phyloP scores from a whole-genome alignment of 2,329 filamentous ascomycete species.

The Cercospora sp. region DNA sequence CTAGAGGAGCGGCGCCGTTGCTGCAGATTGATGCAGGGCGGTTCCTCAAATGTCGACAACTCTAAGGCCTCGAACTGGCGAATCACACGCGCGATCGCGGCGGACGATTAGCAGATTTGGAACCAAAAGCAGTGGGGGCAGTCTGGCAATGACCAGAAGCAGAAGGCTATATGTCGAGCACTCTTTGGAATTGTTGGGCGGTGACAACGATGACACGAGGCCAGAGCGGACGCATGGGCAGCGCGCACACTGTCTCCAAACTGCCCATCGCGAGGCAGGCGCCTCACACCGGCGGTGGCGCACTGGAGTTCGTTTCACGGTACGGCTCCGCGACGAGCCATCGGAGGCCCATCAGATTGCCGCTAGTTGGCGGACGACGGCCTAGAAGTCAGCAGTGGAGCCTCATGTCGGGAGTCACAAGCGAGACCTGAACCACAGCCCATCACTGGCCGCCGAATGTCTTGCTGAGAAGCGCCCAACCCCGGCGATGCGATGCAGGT shows the following conservation, averaged over 20 bases:
- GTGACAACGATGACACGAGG: background rate
- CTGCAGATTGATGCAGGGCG: slow-evolving; percentile 11
- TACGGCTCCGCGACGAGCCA: slow-evolving; percentile 3
- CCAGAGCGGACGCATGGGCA: background rate
- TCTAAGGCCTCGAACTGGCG: slow-evolving; percentile 1
- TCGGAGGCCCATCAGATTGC: background rate
- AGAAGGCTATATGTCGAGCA: background rate
- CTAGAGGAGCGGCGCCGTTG: slow-evolving; percentile 9
- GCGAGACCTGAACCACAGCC: slow-evolving; percentile 1
- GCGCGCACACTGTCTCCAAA: background rate
- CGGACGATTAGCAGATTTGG: slow-evolving; percentile 6
- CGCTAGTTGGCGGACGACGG: slow-evolving; percentile 4
- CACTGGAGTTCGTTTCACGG: background rate
- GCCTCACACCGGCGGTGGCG: background rate
- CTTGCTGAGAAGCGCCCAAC: background rate
- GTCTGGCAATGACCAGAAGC: background rate
- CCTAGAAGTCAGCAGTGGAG: slow-evolving; percentile 1
- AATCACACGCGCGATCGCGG: slow-evolving; percentile 3
- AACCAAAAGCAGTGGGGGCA: background rate
- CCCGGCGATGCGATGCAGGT: background rate
- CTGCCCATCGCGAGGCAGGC: background rate
- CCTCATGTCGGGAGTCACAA: slow-evolving; percentile 1
- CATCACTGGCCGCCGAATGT: background rate
- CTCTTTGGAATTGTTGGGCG: background rate
- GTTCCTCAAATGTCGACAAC: background rate